Conservation (phyloP, 495 filamentous ascomycete species). For the Talaromyces borbonicus region DNA sequence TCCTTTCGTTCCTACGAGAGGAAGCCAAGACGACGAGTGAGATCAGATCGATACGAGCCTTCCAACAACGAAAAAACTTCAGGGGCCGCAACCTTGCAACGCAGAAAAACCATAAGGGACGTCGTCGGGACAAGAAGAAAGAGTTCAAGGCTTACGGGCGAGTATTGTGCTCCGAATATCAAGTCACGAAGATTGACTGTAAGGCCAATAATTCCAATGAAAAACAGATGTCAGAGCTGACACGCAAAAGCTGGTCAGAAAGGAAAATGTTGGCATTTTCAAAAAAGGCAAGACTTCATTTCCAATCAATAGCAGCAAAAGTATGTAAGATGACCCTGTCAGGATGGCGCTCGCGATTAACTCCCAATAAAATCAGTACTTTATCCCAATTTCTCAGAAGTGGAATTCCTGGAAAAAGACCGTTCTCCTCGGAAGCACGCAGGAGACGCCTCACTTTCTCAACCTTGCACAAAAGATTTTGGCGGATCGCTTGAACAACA, state of each 20-base stretch:
- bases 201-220: background rate
- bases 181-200: slow-evolving; percentile 54
- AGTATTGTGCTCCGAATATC: slow-evolving; percentile 57
- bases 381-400: slow-evolving; percentile 58
- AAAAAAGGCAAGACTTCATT: slow-evolving; percentile 59
- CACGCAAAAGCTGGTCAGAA: slow-evolving; percentile 38
- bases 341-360: slow-evolving; percentile 5
- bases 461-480: background rate
- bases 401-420: slow-evolving; percentile 43
- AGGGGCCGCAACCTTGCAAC: background rate
- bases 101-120: background rate
- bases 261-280: slow-evolving; percentile 51
- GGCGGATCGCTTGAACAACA: background rate
- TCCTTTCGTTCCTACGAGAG: slow-evolving; percentile 39
- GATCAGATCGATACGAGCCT: slow-evolving; percentile 42
- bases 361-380: slow-evolving; percentile 36
- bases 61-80: slow-evolving; percentile 13
- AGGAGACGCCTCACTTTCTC: background rate
- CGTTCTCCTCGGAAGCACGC: too few species aligned
- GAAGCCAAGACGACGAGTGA: slow-evolving; percentile 51
- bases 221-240: slow-evolving; percentile 12
- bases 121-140: background rate
- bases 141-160: slow-evolving; percentile 37
- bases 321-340: slow-evolving; percentile 23
- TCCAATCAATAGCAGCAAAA: slow-evolving; percentile 36